Base-by-base conservation (phyloP, 352 stramenopile species). In the Phytophthora foliorum region DNA sequence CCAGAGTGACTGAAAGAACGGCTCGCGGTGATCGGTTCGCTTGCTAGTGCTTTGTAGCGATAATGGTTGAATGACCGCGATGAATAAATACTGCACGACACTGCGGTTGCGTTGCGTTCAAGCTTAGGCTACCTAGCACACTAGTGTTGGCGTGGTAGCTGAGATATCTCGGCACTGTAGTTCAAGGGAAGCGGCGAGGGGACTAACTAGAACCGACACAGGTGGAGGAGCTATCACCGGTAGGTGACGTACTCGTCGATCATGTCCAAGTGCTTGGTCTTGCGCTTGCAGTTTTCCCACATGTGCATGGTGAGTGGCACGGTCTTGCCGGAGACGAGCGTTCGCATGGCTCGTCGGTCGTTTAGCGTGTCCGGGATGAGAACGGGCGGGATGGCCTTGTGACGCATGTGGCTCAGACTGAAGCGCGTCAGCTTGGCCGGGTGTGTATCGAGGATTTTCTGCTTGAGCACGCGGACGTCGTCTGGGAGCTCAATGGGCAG, bases 201-300 rank as follows among this genome's bases (percentile, higher is more conserved):
- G 21, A n/a, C 52, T 66, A 44, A 50, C 34, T 62, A 5, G 32
- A 51, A 72, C 46, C 17, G 22, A 39, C 13, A 7, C 14, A 13
- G 10, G 17, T 32, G n/a, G 22, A 21, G 27, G 48, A 17, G 14
- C 3, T 48, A 36, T 62, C 45, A 73, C 44, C 62, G 62, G 45
- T 86, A 86, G 16, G 54, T 59, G 39, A 82, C 67, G 50, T 77
- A 61, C 62, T 86, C 78, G 53, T 82, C 64, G 62, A 86, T 83
- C 59, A 74, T 71, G 67, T 86, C 70, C 13, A 86, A 65, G 46
- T 69, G 67, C 58, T 68, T 69, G 19, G 60, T 46, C 34, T 72
- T 73, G 44, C 75, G 72, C 77, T 84, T 86, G 45, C 62, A 66
- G 51, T 79, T 80, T 44, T 71, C 59, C 77, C 75, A 84, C 80